Percentiles rank a stretch among this genome's conserved stretches.
Conservation (phyloP, 2,329 filamentous ascomycete genomes). For the Teratosphaeria gauchensis region DNA sequence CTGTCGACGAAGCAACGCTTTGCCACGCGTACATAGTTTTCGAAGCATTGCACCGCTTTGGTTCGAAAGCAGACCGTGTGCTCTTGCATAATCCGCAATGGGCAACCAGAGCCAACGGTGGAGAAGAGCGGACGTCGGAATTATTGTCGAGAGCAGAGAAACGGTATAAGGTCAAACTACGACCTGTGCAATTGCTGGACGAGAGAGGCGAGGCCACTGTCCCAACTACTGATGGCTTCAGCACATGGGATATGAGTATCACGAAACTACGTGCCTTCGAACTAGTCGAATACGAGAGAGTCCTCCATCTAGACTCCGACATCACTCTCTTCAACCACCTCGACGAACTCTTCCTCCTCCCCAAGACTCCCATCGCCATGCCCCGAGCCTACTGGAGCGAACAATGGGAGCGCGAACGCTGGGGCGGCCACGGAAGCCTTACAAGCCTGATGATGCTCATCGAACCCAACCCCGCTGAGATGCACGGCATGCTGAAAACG, state of each 20-base stretch:
- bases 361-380: slow-evolving; percentile 52
- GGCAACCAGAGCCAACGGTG: slow-evolving; percentile 2
- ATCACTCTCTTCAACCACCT: slow-evolving; percentile 49
- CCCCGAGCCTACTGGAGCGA: slow-evolving; percentile 57
- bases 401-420: slow-evolving; percentile 10
- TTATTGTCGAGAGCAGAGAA: slow-evolving; percentile 40
- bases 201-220: slow-evolving; percentile 4
- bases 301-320: slow-evolving; percentile 54
- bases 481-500: slow-evolving; percentile 29
- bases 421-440: slow-evolving; percentile 32
- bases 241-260: slow-evolving; percentile 50
- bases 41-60: slow-evolving; percentile 30
- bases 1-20: slow-evolving; percentile 33
- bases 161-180: slow-evolving; percentile 38
- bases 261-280: slow-evolving; percentile 62
- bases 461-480: slow-evolving; percentile 47
- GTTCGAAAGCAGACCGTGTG: slow-evolving; percentile 34
- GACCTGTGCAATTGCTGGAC: slow-evolving; percentile 13
- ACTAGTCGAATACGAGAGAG: slow-evolving; percentile 50
- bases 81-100: slow-evolving; percentile 28
- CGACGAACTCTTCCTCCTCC: slow-evolving; percentile 61
- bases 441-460: slow-evolving; percentile 55
- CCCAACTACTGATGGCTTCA: neutral
- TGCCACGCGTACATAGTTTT: slow-evolving; percentile 37
- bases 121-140: slow-evolving; percentile 24